A percentile compares a stretch with the other conserved stretches of the same genome.
Conservation (phyloP, 345 rosid species). For the Eucalyptus grandis region DNA sequence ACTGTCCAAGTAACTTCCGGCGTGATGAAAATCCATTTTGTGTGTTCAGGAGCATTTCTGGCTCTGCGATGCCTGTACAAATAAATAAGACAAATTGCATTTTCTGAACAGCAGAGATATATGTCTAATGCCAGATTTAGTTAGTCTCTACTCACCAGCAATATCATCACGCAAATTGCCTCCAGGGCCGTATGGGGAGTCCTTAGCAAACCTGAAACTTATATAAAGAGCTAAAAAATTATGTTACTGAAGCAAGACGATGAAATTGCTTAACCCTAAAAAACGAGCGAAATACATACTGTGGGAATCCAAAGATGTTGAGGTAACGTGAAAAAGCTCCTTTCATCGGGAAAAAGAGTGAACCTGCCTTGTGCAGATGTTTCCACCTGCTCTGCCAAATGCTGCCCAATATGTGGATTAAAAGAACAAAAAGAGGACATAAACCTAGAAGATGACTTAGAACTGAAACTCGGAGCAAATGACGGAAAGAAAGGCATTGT, state of each 20-base stretch:
- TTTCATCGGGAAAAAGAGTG: slow-evolving; percentile 16
- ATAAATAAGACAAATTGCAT: neutral
- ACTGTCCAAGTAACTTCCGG: slow-evolving; percentile 52
- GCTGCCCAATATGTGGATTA: slow-evolving; percentile 17
- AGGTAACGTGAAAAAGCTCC: slow-evolving; percentile 22
- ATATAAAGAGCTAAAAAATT: neutral
- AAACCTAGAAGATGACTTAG: neutral
- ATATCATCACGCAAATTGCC: neutral
- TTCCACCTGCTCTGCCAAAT: slow-evolving; percentile 37
- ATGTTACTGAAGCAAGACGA: neutral
- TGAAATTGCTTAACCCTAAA: neutral
- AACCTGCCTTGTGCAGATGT: slow-evolving; percentile 17
- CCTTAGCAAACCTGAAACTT: slow-evolving; percentile 23
- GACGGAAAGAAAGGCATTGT: neutral
- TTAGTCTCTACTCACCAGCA: slow-evolving; percentile 17
- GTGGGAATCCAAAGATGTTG: slow-evolving; percentile 8
- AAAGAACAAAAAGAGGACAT: neutral
- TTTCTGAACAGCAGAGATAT: neutral
- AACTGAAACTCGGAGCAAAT: neutral
- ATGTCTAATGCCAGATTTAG: neutral
- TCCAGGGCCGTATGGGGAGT: neutral
- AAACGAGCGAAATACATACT: neutral
- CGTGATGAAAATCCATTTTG: slow-evolving; percentile 29
- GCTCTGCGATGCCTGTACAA: slow-evolving; percentile 15
- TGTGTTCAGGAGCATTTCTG: neutral